Base-by-base conservation (phyloP, 257 asterid genomes). In the Solanum clarkiae region DNA sequence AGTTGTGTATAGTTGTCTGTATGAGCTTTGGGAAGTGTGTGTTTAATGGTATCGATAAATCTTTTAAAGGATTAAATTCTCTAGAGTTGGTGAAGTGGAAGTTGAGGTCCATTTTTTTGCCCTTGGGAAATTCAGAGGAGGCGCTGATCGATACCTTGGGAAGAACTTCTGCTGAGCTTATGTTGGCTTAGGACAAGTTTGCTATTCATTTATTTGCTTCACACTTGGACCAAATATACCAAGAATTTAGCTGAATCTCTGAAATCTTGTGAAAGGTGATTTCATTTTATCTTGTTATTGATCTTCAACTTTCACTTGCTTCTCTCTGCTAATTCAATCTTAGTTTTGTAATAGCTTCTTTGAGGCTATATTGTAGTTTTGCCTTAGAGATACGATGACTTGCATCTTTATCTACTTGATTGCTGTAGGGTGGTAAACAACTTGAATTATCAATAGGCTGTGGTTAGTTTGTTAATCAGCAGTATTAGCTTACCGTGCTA, bases 31-130 rank as follows among this genome's bases (percentile, higher is more conserved):
- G 90, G 85, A 83, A 82, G 80, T 44, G 91, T 54, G 54, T 81
- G 22, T 60, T 45, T 84, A 36, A 12, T 87, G 77, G 40, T 36
- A 63, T 70, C 65, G 45, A 62, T 81, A 79, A 51, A 80, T 86
- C 86, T 54, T 85, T 49, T 44, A 45, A 57, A 84, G 88, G 80
- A 87, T 87, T 81, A 84, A 90, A 85, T 86, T 89, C 80, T 79
- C 44, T 36, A 5, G 85, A 80, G 80, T 60, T 45, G 51, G 84
- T 77, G 81, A 82, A 24, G 24, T 80, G 71, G 65, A 57, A 88
- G 59, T 59, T 51, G 91, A 91, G 94, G 97, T 89, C 93, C 95
- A 92, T 32, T 47, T 87, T 88, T 85, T 80, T 29, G 82, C 88
- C 85, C 87, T 89, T 88, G 89, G 85, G 80, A 83, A 92, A 84